Evolutionary conservation across 73 alveolate species (phyloP).

Genomic region (Breviolum minutum): DNA sequence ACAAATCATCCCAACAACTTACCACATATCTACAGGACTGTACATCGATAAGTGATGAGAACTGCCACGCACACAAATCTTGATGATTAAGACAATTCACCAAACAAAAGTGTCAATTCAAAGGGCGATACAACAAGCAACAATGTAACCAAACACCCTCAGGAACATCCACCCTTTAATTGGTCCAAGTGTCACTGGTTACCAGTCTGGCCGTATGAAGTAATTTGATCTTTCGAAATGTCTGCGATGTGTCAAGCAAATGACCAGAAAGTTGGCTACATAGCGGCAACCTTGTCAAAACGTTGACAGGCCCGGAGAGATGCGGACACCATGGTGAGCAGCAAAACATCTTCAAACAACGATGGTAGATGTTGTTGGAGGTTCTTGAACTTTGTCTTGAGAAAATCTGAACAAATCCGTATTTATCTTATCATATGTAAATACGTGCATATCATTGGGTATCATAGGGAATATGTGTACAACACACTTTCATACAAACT

Average conservation of each 20-base stretch:
- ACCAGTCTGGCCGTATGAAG: neutral
- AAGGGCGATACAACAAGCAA: too few relatives aligned
- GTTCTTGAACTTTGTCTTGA: too few relatives aligned
- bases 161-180: neutral
- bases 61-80: too few relatives aligned
- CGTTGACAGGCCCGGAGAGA: neutral
- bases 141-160: too few relatives aligned
- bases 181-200: neutral
- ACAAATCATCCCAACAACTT: too few relatives aligned
- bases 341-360: neutral
- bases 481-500: neutral
- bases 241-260: neutral
- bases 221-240: neutral
- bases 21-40: too few relatives aligned
- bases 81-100: neutral
- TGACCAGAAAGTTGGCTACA: neutral
- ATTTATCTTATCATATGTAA: neutral
- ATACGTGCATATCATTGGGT: too few relatives aligned
- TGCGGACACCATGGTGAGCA: too few relatives aligned
- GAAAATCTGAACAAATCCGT: neutral
- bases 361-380: neutral
- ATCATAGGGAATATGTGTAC: too few relatives aligned
- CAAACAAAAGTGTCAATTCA: neutral
- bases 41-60: too few relatives aligned
- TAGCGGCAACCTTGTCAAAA: neutral